Base-by-base conservation (phyloP, 352 stramenopile genomes). In the Phytophthora ohioensis region DNA sequence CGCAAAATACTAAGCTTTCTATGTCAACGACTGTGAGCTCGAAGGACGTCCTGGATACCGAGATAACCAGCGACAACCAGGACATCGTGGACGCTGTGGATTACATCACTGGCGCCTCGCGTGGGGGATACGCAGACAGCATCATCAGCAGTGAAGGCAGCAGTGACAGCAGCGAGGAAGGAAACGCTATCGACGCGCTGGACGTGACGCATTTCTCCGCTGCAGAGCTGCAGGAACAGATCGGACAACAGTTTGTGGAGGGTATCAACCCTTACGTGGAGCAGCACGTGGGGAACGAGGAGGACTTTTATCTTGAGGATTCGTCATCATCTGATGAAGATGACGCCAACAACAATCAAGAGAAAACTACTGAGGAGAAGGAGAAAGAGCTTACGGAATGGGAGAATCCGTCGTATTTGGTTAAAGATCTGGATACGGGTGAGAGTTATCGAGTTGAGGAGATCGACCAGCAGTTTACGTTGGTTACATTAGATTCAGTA, bases 401-500 rank as follows among this genome's bases (percentile, higher is more conserved):
- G 85, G 85, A 93, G 68, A 93, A 93, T 55, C 85, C 85, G 59
- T 90, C 81, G 27, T 94, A 94, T 59, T 56, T 94, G 38, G 87
- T 94, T 6, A 93, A 92, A 61, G 83, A 94, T 63, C 76, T 94
- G 43, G 87, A 94, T 67, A 93, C 83, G 42, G 87, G 87, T 39
- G 81, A 92, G 71, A 90, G 78, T 17, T 94, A 93, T 59, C 73
- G 84, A 30, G 85, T 94, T 4, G 87, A 94, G 51, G 84, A 94
- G 70, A 94, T 94, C 65, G 87, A 94, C 54, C 85, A 92, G 72
- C 84, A 92, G 47, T 94, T 92, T 55, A 89, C 77, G 17, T 72
- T 94, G 47, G 80, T 93, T 30, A 93, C 85, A 38, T 73, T 94
- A 12, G 87, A 94, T 46, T 82, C 82, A 7, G 73, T 93, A 27